Evolutionary conservation across 106 monocot species (phyloP).

Genomic region (Phalaenopsis equestris): DNA sequence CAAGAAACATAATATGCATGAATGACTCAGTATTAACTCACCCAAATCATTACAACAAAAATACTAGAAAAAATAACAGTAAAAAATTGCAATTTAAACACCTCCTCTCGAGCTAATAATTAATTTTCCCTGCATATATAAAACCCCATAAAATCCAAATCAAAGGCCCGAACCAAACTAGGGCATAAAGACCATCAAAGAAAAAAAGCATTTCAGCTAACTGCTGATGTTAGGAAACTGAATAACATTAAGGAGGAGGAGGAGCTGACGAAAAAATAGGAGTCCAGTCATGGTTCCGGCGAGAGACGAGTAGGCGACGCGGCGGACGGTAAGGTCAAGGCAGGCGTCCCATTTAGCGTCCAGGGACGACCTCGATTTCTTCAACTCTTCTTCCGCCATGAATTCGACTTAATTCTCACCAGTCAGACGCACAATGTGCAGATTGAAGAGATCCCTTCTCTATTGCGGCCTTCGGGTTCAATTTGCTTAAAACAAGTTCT

Average conservation of each 20-base stretch:
- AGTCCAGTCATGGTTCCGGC: constrained; percentile 50
- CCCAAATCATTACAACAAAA: background rate
- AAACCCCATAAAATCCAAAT: background rate
- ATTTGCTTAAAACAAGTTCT: too few relatives aligned
- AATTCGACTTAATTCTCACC: background rate
- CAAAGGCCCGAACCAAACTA: background rate
- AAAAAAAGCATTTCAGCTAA: background rate
- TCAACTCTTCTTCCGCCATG: constrained; percentile 4
- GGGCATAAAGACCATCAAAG: background rate
- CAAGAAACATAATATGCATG: background rate
- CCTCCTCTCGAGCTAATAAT: background rate
- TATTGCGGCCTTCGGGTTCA: too few relatives aligned
- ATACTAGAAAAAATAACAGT: background rate
- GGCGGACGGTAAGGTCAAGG: constrained; percentile 51
- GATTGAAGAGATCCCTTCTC: background rate
- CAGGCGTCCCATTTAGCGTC: constrained; percentile 49
- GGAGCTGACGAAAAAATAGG: constrained; percentile 50
- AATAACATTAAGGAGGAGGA: background rate
- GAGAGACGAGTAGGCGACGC: constrained; percentile 39
- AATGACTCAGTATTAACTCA: background rate
- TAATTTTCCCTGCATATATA: background rate
- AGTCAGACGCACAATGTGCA: too few relatives aligned
- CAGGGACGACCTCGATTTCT: constrained; percentile 11
- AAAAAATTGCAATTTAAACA: background rate
- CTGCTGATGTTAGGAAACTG: background rate